These are phyloP conservation scores for Globisporangium rhizosaccharum DNA, from an alignment of 352 stramenopile species.

Conservation along the genomic window DNA sequence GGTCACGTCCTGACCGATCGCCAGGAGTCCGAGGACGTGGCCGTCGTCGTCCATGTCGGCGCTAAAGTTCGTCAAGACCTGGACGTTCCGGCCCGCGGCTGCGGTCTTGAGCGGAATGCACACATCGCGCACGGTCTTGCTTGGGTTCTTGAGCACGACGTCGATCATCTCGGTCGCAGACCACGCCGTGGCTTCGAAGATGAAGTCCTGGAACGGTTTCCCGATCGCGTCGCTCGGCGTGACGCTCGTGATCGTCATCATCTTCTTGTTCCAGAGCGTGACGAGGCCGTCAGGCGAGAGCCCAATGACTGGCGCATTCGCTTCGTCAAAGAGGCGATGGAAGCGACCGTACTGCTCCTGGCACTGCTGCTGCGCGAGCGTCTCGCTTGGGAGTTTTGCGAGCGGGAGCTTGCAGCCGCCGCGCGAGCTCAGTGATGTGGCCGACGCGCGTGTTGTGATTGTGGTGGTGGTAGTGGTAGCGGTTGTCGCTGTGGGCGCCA, in stretches of 20 bases:
- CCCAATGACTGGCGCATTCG: conserved; percentile 44
- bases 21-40: conserved; percentile 22
- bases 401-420: conserved; percentile 1
- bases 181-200: conserved; percentile 17
- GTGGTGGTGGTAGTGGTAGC: background rate
- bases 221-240: conserved; percentile 23
- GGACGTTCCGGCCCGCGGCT: conserved; percentile 29
- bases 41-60: conserved; percentile 33
- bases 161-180: conserved; percentile 13
- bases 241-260: conserved; percentile 37
- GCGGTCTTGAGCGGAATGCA: conserved; percentile 44
- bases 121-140: conserved; percentile 29
- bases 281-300: conserved; percentile 35
- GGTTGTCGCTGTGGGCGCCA: background rate
- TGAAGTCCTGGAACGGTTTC: conserved; percentile 29
- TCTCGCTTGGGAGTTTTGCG: conserved; percentile 4
- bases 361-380: conserved; percentile 5
- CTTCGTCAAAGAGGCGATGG: conserved; percentile 43
- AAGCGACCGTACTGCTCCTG: conserved; percentile 21
- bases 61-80: conserved; percentile 59
- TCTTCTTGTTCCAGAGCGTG: conserved; percentile 65
- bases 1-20: conserved; percentile 54
- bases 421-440: conserved; percentile 3
- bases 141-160: conserved; percentile 12
- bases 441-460: background rate